These are phyloP conservation scores for Trichophyton rubrum DNA, from an alignment of 2,329 filamentous ascomycete species.

Conservation along the genomic window DNA sequence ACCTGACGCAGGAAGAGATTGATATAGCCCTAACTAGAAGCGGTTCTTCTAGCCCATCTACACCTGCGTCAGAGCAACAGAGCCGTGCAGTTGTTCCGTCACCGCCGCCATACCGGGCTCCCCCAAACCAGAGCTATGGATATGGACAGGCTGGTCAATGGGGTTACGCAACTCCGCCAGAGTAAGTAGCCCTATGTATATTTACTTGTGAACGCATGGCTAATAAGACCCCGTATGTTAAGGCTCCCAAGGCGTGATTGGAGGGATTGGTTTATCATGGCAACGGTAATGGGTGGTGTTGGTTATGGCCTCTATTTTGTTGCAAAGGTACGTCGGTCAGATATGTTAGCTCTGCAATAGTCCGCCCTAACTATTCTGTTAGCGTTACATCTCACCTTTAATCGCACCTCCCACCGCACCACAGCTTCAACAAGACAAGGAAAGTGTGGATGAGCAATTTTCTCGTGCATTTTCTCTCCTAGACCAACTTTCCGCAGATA, in stretches of 20 bases:
- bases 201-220: background rate
- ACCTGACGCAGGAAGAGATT: constrained; percentile 92
- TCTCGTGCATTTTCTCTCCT: constrained; percentile 81
- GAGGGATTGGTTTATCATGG: constrained; percentile 99
- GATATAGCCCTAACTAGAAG: constrained; percentile 68
- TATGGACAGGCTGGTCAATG: constrained; percentile 43
- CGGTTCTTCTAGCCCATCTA: constrained; percentile 41
- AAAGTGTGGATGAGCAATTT: constrained; percentile 83
- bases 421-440: constrained; percentile 87
- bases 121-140: constrained; percentile 35
- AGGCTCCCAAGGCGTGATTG: constrained; percentile 69
- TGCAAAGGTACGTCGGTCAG: constrained; percentile 53
- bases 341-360: background rate
- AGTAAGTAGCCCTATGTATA: constrained; percentile 29
- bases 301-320: constrained; percentile 80
- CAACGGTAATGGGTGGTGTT: constrained; percentile 80
- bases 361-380: constrained; percentile 4
- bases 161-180: constrained; percentile 40
- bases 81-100: constrained; percentile 36
- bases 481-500: constrained; percentile 85
- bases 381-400: constrained; percentile 84
- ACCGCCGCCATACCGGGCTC: constrained; percentile 26
- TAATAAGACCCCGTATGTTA: constrained; percentile 12
- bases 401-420: constrained; percentile 89
- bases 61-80: constrained; percentile 36